These are phyloP conservation scores for Aureobasidium sp. DNA, from an alignment of 2,329 filamentous ascomycete genomes.

Conservation along the genomic window DNA sequence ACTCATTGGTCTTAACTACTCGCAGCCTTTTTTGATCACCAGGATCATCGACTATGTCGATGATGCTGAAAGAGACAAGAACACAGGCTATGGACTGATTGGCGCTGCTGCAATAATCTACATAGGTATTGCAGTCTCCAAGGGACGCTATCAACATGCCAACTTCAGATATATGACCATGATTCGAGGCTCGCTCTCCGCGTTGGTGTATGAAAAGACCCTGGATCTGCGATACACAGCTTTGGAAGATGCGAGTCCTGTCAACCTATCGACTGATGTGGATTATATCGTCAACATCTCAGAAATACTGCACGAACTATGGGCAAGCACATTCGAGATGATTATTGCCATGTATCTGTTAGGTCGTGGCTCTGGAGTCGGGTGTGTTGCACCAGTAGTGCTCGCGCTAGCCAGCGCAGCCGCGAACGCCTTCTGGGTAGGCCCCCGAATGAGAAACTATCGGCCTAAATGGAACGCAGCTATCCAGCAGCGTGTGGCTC, in stretches of 20 bases:
- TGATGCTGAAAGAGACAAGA: neutral
- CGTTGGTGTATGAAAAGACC: conserved; percentile 12
- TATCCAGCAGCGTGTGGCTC: conserved; percentile 9
- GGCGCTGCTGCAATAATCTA: neutral
- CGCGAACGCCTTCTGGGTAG: neutral
- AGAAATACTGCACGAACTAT: conserved; percentile 12
- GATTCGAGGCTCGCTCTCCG: conserved; percentile 1
- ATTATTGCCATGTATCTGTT: conserved; percentile 12
- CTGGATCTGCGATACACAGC: neutral
- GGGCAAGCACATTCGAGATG: conserved; percentile 11
- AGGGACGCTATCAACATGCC: neutral
- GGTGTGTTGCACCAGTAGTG: neutral
- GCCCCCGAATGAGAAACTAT: neutral
- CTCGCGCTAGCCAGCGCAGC: neutral
- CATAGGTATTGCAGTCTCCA: neutral
- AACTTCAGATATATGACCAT: neutral
- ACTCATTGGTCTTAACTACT: neutral
- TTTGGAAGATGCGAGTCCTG: conserved; percentile 5
- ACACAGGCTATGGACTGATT: conserved; percentile 3
- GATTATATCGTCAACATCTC: neutral
- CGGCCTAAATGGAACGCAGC: conserved; percentile 16
- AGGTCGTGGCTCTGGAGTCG: neutral
- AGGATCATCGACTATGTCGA: neutral
- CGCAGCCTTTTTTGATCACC: neutral
- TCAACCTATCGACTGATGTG: conserved; percentile 14